Percentiles rank a stretch among this genome's conserved stretches.
Evolutionary conservation across 345 rosid species (phyloP).

Genomic region (Heritiera fomes): DNA sequence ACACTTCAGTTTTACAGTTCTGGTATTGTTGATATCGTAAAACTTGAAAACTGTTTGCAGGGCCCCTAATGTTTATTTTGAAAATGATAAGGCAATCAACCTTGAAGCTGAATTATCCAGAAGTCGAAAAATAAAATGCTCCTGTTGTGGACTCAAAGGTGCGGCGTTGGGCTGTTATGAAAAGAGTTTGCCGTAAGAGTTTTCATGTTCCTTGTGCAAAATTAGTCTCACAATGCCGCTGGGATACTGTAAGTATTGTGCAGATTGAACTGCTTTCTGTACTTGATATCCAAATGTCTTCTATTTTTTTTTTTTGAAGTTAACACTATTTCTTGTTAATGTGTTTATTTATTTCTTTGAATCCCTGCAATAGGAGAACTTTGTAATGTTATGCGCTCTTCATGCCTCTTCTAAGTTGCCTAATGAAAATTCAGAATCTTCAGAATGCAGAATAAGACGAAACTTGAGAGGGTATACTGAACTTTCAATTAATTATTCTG

Average conservation of each 20-base stretch:
- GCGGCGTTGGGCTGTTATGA: slow-evolving; percentile 96
- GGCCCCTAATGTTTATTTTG: slow-evolving; percentile 92
- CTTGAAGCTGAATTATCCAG: slow-evolving; percentile 86
- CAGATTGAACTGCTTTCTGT: neutral
- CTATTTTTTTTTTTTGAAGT: neutral
- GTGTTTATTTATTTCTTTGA: slow-evolving; percentile 17
- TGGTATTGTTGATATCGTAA: slow-evolving; percentile 1
- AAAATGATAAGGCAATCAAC: slow-evolving; percentile 63
- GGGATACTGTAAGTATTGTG: slow-evolving; percentile 74
- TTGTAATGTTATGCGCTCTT: slow-evolving; percentile 80
- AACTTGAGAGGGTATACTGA: slow-evolving; percentile 45
- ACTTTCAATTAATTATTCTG: neutral
- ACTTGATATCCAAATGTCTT: neutral
- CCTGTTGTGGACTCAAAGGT: slow-evolving; percentile 81
- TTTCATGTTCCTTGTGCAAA: slow-evolving; percentile 83
- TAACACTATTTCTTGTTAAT: neutral
- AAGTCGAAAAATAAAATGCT: slow-evolving; percentile 72
- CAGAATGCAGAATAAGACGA: slow-evolving; percentile 34
- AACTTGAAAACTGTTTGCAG: slow-evolving; percentile 36
- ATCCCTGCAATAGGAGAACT: slow-evolving; percentile 58
- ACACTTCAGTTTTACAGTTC: neutral
- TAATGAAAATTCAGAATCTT: slow-evolving; percentile 41
- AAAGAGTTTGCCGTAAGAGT: slow-evolving; percentile 65
- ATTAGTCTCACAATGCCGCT: slow-evolving; percentile 65
- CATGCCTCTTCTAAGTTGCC: slow-evolving; percentile 76